Conservation (phyloP, 345 rosid genomes). For the Rhodomyrtus tomentosa region DNA sequence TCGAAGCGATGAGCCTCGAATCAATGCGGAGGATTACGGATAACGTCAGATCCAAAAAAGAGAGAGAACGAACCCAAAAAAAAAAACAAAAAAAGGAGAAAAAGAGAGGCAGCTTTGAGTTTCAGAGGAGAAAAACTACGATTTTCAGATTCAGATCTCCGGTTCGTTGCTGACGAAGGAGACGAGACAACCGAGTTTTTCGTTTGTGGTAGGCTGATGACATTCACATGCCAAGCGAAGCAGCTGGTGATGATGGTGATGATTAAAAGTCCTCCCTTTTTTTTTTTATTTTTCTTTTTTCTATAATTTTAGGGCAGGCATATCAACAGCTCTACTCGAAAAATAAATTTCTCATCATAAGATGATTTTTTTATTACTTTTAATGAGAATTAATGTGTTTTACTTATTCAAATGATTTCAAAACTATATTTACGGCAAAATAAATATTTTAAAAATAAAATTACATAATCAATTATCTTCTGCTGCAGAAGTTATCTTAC, state of each 20-base stretch:
- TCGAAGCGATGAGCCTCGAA: neutral
- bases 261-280: neutral
- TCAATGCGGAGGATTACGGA: neutral
- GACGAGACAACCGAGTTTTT: neutral
- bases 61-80: too few species aligned
- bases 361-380: too few species aligned
- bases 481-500: too few species aligned
- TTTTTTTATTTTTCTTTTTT: neutral
- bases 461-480: too few species aligned
- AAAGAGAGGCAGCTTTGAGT: neutral
- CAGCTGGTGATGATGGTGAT: neutral
- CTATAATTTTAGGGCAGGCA: neutral
- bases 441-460: too few species aligned
- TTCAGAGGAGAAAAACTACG: neutral
- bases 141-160: slow-evolving; percentile 1
- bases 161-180: neutral
- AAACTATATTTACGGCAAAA: too few species aligned
- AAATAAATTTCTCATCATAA: too few species aligned
- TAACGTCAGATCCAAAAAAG: neutral
- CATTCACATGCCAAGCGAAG: neutral
- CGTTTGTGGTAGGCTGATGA: neutral
- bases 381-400: too few species aligned
- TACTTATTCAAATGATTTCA: too few species aligned
- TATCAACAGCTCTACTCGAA: too few species aligned
- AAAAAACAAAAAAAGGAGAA: neutral